Evolutionary conservation across 2,329 filamentous ascomycete species (phyloP).

Genomic region (Fusarium coffeatum): DNA sequence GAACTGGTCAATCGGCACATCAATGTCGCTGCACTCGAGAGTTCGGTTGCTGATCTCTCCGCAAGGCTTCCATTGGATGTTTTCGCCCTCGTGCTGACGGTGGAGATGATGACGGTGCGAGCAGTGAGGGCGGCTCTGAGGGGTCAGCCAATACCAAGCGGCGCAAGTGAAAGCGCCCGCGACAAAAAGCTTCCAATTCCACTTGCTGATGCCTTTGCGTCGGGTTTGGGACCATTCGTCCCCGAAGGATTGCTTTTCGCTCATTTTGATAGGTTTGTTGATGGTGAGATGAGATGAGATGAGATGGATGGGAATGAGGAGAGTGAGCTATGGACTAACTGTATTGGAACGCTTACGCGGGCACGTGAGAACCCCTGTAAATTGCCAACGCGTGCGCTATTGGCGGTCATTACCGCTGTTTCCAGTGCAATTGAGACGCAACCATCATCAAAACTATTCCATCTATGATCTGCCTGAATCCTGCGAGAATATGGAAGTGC

Average conservation of each 20-base stretch:
- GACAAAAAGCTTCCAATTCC: slow-evolving; percentile 35
- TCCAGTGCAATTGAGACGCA: background rate
- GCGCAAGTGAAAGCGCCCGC: slow-evolving; percentile 11
- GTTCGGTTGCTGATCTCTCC: slow-evolving; percentile 52
- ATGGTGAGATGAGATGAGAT: background rate
- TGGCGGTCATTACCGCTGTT: background rate
- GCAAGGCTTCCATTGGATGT: slow-evolving; percentile 53
- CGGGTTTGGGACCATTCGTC: background rate
- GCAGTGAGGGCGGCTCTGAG: slow-evolving; percentile 3
- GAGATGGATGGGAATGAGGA: background rate
- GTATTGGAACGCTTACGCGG: slow-evolving; percentile 1
- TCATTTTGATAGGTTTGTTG: slow-evolving; percentile 16
- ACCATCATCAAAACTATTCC: background rate
- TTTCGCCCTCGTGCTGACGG: slow-evolving; percentile 14
- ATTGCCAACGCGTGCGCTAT: background rate
- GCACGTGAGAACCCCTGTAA: slow-evolving; percentile 12
- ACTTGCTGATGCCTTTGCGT: slow-evolving; percentile 11
- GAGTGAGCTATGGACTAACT: background rate
- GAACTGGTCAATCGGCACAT: slow-evolving; percentile 62
- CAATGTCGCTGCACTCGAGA: slow-evolving; percentile 57
- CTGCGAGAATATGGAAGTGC: background rate
- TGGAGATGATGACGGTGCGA: slow-evolving; percentile 17
- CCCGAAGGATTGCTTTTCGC: slow-evolving; percentile 13
- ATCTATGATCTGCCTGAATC: background rate
- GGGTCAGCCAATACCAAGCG: slow-evolving; percentile 22